phyloP scores from a whole-genome alignment of 1,284 basidiomycete species.

The Leccinum subspadiceum region DNA sequence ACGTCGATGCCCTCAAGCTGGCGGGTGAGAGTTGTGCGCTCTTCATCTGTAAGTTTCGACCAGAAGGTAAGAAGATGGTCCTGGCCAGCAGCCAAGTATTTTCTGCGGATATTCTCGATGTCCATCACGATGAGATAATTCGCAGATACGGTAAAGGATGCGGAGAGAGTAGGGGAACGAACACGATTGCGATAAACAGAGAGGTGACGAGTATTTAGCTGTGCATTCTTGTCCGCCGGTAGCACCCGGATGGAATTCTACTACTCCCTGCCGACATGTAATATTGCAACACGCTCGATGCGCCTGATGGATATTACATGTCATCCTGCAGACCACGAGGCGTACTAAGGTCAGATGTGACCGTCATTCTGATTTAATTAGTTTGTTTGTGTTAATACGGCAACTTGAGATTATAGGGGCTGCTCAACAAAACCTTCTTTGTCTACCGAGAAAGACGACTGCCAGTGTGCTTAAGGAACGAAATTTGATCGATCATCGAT shows the following conservation, averaged over 20 bases:
- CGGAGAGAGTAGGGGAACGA: slow-evolving; percentile 1
- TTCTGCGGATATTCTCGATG: slow-evolving; percentile 49
- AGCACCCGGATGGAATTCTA: slow-evolving; percentile 20
- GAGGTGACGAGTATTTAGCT: slow-evolving; percentile 22
- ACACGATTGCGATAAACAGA: neutral
- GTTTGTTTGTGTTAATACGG: no score
- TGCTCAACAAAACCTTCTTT: no score
- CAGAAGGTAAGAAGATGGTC: slow-evolving; percentile 89
- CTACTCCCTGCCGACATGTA: slow-evolving; percentile 10
- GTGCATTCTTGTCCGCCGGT: slow-evolving; percentile 22
- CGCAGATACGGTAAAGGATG: slow-evolving; percentile 16
- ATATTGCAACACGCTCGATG: slow-evolving; percentile 2
- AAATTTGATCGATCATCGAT: no score
- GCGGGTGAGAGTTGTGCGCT: slow-evolving; percentile 62
- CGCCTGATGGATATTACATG: neutral
- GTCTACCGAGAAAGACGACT: no score
- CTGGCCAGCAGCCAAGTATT: slow-evolving; percentile 82
- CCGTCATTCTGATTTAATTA: neutral
- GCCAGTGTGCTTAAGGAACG: no score
- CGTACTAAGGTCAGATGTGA: neutral
- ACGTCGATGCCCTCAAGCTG: slow-evolving; percentile 88
- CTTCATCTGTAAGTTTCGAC: slow-evolving; percentile 63
- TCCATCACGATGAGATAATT: slow-evolving; percentile 37
- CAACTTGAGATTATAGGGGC: no score
- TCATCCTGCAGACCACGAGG: neutral